Conservation (phyloP, 1,284 basidiomycete species). For the Austroboletus niveus region DNA sequence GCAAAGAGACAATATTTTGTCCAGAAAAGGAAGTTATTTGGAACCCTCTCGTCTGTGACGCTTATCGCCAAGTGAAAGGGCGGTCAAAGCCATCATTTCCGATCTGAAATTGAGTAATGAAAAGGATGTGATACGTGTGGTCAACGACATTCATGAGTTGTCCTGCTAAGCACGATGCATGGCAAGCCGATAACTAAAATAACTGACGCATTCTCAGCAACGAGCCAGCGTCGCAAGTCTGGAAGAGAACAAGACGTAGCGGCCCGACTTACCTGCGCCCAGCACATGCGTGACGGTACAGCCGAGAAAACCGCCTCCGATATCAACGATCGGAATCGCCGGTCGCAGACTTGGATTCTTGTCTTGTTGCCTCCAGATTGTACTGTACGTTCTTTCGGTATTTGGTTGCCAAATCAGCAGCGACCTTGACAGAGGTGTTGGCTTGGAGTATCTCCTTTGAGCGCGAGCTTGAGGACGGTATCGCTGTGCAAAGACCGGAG, state of each 20-base stretch:
- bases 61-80: too few relatives aligned
- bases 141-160: background rate
- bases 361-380: slow-evolving; percentile 70
- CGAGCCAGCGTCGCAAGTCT: slow-evolving; percentile 1
- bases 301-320: background rate
- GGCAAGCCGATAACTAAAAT: background rate
- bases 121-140: background rate
- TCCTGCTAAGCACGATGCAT: background rate
- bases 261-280: background rate
- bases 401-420: slow-evolving; percentile 76
- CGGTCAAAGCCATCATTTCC: too few relatives aligned
- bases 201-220: background rate
- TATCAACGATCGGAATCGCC: background rate
- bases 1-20: slow-evolving; percentile 7
- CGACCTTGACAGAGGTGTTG: slow-evolving; percentile 68
- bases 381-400: slow-evolving; percentile 86
- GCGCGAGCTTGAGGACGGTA: background rate
- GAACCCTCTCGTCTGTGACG: background rate
- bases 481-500: background rate
- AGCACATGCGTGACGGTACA: background rate
- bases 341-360: slow-evolving; percentile 17
- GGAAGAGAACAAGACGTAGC: background rate
- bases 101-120: background rate
- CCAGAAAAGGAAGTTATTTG: slow-evolving; percentile 20
- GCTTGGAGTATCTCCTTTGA: slow-evolving; percentile 72